A percentile compares a stretch with the other conserved stretches of the same genome.
Conservation (phyloP, 176 grass and related monocot species). For the Leersia perrieri region DNA sequence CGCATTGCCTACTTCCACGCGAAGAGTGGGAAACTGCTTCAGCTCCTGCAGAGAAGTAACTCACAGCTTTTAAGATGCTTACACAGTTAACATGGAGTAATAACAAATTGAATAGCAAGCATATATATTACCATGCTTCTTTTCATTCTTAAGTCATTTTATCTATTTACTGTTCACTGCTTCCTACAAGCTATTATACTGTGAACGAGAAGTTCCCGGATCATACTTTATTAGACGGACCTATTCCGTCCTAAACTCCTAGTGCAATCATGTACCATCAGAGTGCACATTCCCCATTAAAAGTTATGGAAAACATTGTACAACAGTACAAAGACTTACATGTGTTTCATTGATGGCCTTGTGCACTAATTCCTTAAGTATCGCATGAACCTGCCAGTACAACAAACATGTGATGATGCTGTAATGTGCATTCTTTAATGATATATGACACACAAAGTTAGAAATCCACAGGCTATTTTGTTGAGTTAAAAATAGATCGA, state of each 20-base stretch:
- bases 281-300: neutral
- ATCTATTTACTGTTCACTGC: neutral
- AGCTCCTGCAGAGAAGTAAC: constrained; percentile 59
- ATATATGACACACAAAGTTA: neutral
- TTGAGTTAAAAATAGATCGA: neutral
- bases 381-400: constrained; percentile 78
- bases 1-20: constrained; percentile 84
- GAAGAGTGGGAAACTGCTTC: constrained; percentile 92
- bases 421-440: neutral
- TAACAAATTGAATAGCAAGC: neutral
- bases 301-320: neutral
- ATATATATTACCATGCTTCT: neutral
- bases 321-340: constrained; percentile 42
- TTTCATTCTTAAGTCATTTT: neutral
- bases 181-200: neutral
- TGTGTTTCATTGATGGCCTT: constrained; percentile 90
- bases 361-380: constrained; percentile 93
- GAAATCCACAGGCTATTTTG: neutral
- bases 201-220: neutral
- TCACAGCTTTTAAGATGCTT: neutral
- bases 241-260: neutral
- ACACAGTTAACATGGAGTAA: neutral
- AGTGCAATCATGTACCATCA: neutral
- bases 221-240: neutral
- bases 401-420: neutral